Evolutionary conservation across 2,329 filamentous ascomycete species (phyloP).

Genomic region (Ophiobolus disseminans): DNA sequence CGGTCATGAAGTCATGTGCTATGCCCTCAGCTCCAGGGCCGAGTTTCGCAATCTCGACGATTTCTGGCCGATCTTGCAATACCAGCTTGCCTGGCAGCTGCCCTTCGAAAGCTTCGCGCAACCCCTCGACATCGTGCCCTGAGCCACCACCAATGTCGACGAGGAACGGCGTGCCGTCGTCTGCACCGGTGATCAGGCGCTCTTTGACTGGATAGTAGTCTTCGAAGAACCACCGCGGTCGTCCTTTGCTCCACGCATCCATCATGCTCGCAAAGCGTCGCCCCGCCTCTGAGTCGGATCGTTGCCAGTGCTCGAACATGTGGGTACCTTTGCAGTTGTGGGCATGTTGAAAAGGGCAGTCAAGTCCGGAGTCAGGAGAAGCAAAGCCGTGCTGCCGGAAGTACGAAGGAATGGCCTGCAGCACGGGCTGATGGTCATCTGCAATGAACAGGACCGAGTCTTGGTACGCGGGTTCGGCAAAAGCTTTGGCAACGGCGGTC

Average conservation of each 20-base stretch:
- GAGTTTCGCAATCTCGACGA: slow-evolving; percentile 26
- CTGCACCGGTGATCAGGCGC: slow-evolving; percentile 25
- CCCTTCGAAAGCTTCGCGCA: slow-evolving; percentile 21
- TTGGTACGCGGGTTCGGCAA: slow-evolving; percentile 25
- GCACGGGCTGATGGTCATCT: slow-evolving; percentile 29
- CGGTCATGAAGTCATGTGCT: slow-evolving; percentile 45
- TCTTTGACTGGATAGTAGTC: slow-evolving; percentile 35
- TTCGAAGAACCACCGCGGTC: slow-evolving; percentile 29
- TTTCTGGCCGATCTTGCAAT: slow-evolving; percentile 32
- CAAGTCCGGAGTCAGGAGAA: slow-evolving; percentile 19
- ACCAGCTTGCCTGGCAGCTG: slow-evolving; percentile 27
- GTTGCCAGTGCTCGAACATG: slow-evolving; percentile 34
- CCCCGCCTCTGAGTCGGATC: slow-evolving; percentile 29
- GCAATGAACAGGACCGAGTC: slow-evolving; percentile 31
- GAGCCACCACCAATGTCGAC: slow-evolving; percentile 35
- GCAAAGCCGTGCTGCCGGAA: slow-evolving; percentile 25
- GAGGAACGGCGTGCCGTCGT: slow-evolving; percentile 19
- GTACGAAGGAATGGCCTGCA: slow-evolving; percentile 23
- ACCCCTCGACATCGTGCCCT: slow-evolving; percentile 32
- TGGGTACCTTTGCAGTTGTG: slow-evolving; percentile 27
- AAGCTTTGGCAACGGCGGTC: slow-evolving; percentile 21
- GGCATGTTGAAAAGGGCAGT: slow-evolving; percentile 32
- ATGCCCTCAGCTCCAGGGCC: slow-evolving; percentile 36
- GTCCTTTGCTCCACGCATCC: slow-evolving; percentile 33
- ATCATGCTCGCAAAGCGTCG: slow-evolving; percentile 38